Percentiles rank a stretch among this genome's conserved stretches.
Conservation (phyloP, 495 filamentous ascomycete species). For the Neurospora pannonica region DNA sequence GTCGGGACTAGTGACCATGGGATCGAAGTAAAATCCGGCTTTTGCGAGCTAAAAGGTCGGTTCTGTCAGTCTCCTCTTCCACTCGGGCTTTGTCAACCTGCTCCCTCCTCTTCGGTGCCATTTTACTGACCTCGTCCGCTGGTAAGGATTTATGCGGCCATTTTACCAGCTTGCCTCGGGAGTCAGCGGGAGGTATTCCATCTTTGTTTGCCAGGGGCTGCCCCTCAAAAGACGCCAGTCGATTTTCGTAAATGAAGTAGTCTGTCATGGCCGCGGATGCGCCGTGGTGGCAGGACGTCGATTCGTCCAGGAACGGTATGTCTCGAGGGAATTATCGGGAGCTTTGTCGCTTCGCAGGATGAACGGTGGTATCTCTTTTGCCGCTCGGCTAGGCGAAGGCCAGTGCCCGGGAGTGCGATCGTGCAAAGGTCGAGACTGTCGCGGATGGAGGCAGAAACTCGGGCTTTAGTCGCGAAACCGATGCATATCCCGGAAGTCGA, state of each 20-base stretch:
- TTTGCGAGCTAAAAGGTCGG: slow-evolving; percentile 55
- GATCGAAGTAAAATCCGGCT: slow-evolving; percentile 86
- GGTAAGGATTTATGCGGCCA: slow-evolving; percentile 70
- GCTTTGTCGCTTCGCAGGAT: neutral
- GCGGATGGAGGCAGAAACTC: neutral
- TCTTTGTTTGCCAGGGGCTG: slow-evolving; percentile 44
- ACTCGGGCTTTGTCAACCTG: neutral
- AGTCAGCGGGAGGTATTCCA: slow-evolving; percentile 56
- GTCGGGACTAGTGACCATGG: slow-evolving; percentile 61
- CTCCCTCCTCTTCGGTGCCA: neutral
- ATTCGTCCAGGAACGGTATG: neutral
- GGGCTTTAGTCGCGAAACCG: neutral
- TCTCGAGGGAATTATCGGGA: neutral
- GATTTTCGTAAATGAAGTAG: slow-evolving; percentile 54
- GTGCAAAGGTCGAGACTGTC: neutral
- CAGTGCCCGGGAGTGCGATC: neutral
- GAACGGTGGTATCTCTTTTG: neutral
- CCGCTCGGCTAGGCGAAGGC: neutral
- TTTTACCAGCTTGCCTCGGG: slow-evolving; percentile 45
- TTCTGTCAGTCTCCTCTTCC: slow-evolving; percentile 5
- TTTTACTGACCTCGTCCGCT: slow-evolving; percentile 49
- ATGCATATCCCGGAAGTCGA: neutral
- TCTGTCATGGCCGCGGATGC: slow-evolving; percentile 13
- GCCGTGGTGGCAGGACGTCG: neutral
- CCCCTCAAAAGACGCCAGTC: slow-evolving; percentile 64